Percentiles rank a stretch among this genome's conserved stretches.
Evolutionary conservation across 495 filamentous ascomycete species (phyloP).

Genomic region (Neurospora sp.): DNA sequence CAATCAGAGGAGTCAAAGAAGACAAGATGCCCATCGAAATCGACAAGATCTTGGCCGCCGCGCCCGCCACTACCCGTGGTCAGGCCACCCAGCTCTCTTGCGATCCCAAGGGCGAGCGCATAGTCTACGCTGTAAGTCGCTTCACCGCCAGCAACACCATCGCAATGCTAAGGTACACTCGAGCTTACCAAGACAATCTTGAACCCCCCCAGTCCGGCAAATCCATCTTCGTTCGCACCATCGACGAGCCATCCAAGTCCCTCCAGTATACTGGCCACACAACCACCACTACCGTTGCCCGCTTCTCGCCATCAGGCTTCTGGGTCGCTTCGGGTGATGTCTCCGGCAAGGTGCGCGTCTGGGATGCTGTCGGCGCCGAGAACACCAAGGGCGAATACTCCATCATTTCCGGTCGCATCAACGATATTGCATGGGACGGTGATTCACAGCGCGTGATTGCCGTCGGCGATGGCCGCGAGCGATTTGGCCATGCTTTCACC

Average conservation of each 20-base stretch:
- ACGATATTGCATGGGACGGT: constrained; percentile 94
- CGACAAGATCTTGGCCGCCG: constrained; percentile 45
- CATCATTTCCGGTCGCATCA: constrained; percentile 90
- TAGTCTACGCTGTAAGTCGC: constrained; percentile 78
- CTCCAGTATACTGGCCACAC: constrained; percentile 91
- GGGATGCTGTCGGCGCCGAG: constrained; percentile 63
- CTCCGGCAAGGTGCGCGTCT: constrained; percentile 74
- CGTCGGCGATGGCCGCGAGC: constrained; percentile 88
- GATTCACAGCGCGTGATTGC: constrained; percentile 94
- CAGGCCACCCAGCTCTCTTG: constrained; percentile 83
- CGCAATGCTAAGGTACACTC: background rate
- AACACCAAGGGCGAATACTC: constrained; percentile 78
- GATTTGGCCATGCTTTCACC: constrained; percentile 88
- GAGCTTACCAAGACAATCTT: background rate
- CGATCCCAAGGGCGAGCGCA: constrained; percentile 83
- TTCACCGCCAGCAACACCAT: background rate
- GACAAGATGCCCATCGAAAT: constrained; percentile 40
- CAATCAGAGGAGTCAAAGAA: background rate
- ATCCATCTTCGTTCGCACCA: constrained; percentile 86
- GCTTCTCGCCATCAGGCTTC: constrained; percentile 89
- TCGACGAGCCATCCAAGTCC: constrained; percentile 73
- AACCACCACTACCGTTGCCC: constrained; percentile 76
- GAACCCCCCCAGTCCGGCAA: constrained; percentile 63
- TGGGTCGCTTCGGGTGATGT: constrained; percentile 92
- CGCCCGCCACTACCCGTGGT: constrained; percentile 73